A percentile compares a stretch with the other conserved stretches of the same genome.
These are phyloP conservation scores for Carpinus fangiana DNA, from an alignment of 306 rosid genomes.

Conservation along the genomic window DNA sequence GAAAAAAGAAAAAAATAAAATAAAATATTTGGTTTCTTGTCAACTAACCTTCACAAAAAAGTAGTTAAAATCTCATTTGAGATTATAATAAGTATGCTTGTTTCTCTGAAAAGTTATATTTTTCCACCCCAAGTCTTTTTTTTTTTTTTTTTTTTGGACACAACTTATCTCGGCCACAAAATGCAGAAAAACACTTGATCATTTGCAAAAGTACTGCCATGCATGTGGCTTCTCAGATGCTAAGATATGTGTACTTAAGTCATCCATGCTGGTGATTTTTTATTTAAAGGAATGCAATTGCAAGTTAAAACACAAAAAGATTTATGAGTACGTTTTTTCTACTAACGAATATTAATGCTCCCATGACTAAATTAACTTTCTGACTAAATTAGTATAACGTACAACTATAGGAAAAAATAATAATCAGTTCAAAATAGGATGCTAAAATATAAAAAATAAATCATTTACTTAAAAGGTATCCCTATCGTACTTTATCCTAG, in stretches of 20 bases:
- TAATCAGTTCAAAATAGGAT: neutral
- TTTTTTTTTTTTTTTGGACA: neutral
- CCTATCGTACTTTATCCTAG: neutral
- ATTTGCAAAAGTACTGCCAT: neutral
- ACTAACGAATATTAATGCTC: neutral
- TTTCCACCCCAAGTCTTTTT: neutral
- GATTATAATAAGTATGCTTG: neutral
- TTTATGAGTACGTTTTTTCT: neutral
- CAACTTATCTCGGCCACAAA: neutral
- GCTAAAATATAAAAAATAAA: neutral
- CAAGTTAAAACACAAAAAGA: neutral
- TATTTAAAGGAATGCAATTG: neutral
- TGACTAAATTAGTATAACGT: neutral
- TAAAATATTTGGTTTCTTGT: neutral
- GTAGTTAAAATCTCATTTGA: neutral
- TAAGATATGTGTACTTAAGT: neutral
- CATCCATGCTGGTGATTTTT: neutral
- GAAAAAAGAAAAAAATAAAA: neutral
- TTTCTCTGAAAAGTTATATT: neutral
- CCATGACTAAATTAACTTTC: neutral
- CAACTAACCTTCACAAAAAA: neutral
- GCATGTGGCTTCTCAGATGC: neutral
- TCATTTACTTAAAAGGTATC: neutral
- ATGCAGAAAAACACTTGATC: constrained; percentile 1
- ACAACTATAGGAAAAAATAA: neutral